Evolutionary conservation across 2,329 filamentous ascomycete genomes (phyloP).

Genomic region (Mollisia scopiformis): DNA sequence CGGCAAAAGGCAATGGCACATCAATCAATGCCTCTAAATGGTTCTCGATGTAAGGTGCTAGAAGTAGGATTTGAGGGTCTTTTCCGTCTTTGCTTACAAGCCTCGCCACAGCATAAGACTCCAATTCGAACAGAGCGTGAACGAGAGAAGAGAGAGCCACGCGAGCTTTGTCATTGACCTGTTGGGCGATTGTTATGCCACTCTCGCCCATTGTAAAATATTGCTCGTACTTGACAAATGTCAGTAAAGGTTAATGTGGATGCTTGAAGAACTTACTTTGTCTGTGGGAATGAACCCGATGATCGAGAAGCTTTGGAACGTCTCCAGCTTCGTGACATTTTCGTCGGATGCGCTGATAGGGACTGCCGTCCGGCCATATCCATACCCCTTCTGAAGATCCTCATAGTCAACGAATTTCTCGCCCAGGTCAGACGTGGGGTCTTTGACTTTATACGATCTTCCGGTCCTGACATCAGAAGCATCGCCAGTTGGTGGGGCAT

Average conservation of each 20-base stretch:
- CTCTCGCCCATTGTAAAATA: conserved; percentile 85
- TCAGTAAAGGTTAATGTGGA: conserved; percentile 16
- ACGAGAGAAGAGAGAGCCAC: conserved; percentile 88
- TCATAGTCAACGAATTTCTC: conserved; percentile 83
- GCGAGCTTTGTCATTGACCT: conserved; percentile 78
- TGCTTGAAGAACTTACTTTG: conserved; percentile 54
- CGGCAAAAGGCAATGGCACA: conserved; percentile 87
- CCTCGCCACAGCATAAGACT: conserved; percentile 84
- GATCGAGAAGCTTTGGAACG: conserved; percentile 73
- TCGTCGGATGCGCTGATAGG: conserved; percentile 85
- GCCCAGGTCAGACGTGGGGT: conserved; percentile 71
- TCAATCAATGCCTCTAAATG: conserved; percentile 88
- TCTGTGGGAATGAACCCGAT: conserved; percentile 81
- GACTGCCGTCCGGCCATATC: conserved; percentile 91
- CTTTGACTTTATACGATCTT: conserved; percentile 80
- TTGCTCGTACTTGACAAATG: conserved; percentile 66
- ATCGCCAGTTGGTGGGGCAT: conserved; percentile 41
- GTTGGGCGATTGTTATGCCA: conserved; percentile 76
- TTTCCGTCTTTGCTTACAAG: conserved; percentile 84
- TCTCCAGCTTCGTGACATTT: conserved; percentile 87
- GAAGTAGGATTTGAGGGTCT: conserved; percentile 73
- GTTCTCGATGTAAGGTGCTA: conserved; percentile 78
- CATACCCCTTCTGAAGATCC: conserved; percentile 87
- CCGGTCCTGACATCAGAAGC: conserved; percentile 75
- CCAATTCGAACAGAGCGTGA: conserved; percentile 82